Evolutionary conservation across 805 yeast species (phyloP), one percentile per base, ranked within the genome.

Genomic region (Lipomyces chichibuensis): DNA sequence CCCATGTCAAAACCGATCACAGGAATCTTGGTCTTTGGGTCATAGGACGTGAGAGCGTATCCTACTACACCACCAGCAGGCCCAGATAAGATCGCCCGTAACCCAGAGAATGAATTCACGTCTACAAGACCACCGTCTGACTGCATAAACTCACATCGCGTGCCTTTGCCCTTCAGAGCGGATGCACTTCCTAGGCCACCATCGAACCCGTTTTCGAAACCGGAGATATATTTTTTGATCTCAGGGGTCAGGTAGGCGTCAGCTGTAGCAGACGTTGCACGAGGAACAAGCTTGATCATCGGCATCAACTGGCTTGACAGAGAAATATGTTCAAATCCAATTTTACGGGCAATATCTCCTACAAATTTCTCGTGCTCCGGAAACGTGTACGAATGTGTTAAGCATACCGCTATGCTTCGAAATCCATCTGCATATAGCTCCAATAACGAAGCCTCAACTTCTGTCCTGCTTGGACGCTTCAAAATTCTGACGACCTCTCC

Each of bases 61-160:
- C 98, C 98, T 43, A 94, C 97, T 66, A 94, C 96, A 60, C 98
- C 98, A 51, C 98, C 98, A 9, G 98, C 98, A 2, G 98, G 98
- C 1, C 98, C 98, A 0, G 97, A 91, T 46, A 94, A 79, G 59
- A 94, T 90, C 2, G 98, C 97, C 72, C 87, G 84, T 49, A 94
- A 80, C 1, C 98, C 98, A 0, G 97, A 88, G 76, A 94, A 94
- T 59, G 85, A 84, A 27, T 86, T 81, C 74, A 95, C 92, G 64
- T 92, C 92, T 27, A 93, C 92, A 66, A 94, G 83, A 2, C 98
- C 98, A 65, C 98, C 98, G 77, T 94, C 97, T 13, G 97, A 90
- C 78, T 94, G 97, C 98, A 94, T 94, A 77, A 94, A 94, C 72
- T 89, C 88, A 66, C 91, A 85, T 59, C 77, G 77, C 2, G 84